Conservation (phyloP, 2,329 filamentous ascomycete genomes). For the Ophiostoma sp. region DNA sequence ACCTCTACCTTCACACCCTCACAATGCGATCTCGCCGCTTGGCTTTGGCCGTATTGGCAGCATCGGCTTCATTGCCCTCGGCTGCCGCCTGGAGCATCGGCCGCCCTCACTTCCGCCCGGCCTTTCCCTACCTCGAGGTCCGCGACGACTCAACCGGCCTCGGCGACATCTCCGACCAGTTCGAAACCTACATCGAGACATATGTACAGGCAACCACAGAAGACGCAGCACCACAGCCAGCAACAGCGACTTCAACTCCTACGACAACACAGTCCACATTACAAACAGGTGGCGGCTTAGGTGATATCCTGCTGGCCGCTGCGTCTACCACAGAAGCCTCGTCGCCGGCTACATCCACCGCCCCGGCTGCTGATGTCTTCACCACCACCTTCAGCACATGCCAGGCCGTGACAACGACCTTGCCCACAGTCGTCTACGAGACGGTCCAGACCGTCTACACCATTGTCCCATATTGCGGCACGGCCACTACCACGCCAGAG, state of each 20-base stretch:
- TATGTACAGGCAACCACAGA: neutral
- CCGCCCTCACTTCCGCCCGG: neutral
- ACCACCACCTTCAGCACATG: neutral
- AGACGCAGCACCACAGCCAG: neutral
- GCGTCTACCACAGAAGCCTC: neutral
- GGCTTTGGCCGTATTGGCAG: constrained; percentile 7
- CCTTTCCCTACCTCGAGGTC: neutral
- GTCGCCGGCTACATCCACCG: neutral
- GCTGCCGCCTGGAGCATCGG: neutral
- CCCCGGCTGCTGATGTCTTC: neutral
- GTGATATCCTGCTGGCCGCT: neutral
- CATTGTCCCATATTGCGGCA: neutral
- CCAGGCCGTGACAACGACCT: neutral
- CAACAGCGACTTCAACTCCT: neutral
- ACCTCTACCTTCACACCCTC: neutral
- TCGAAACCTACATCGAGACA: neutral
- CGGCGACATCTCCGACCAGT: neutral
- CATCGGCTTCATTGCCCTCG: neutral
- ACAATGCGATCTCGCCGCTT: constrained; percentile 7
- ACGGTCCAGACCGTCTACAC: constrained; percentile 13
- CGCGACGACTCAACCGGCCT: neutral
- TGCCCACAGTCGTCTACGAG: constrained; percentile 2
- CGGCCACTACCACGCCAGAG: neutral
- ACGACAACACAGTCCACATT: neutral
- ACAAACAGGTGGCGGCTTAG: neutral